Base-by-base conservation (phyloP, 2,329 filamentous ascomycete genomes). In the Alternaria metachromatica region DNA sequence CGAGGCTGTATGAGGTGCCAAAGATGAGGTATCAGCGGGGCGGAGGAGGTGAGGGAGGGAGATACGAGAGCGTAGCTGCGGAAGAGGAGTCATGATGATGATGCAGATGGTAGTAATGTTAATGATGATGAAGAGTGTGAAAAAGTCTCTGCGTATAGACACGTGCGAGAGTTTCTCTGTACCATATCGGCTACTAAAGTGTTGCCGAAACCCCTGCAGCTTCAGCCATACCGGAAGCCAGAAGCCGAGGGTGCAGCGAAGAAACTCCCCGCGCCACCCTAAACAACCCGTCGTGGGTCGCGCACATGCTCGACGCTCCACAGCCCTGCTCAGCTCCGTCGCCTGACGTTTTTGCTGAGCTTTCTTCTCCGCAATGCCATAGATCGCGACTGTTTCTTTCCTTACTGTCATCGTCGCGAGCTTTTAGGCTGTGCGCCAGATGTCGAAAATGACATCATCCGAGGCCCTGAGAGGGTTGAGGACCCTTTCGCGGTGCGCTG, bases 1-100 rank as follows among this genome's bases (percentile, higher is more conserved):
- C 92, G 20, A 88, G 87, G 60, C 88, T 98, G 86, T 99, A 97
- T 80, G 95, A 98, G 80, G 88, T 90, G 20, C 95, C 95, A 6
- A 84, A 89, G 66, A 92, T 93, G 88, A 78, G 79, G 83, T 84
- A 80, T 83, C 82, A 76, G 80, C 83, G 80, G 62, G 46, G 60
- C 48, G 65, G 62, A 23, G 65, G 69, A 10, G 70, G 60, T 9
- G 67, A 64, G 11, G 67, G 65, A 64, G 84, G 88, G 20, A 64
- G 71, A 67, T 91, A 93, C 80, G 87, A 93, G 82, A 82, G 84
- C 20, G 89, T 92, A 26, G 74, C 70, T 26, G 73, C 57, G 13
- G 76, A 76, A 58, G 77, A 79, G 46, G 76, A 72, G 41, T 60
- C 55, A 41, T 71, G 53, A 69, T 64, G 51, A 53, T n/a, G 50